Evolutionary conservation across 306 rosid genomes (phyloP).

Genomic region (Dryas drummondii): DNA sequence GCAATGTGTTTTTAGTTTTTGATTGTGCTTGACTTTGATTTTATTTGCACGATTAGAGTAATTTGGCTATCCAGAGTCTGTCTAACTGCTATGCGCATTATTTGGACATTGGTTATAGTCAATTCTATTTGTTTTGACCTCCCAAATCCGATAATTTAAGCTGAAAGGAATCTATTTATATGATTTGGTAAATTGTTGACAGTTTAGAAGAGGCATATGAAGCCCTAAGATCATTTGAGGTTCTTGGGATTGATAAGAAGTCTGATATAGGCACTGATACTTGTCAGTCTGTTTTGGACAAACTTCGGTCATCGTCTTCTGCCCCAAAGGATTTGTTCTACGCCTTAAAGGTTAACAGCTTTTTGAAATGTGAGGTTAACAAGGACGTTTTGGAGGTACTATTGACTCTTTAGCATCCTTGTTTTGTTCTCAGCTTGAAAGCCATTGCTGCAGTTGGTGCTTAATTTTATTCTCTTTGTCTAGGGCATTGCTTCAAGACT

Average conservation of each 20-base stretch:
- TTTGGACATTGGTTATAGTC: not conserved
- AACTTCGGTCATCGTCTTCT: slow-evolving; percentile 52
- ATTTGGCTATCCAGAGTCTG: not conserved
- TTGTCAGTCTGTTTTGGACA: slow-evolving; percentile 63
- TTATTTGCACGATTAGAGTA: not conserved
- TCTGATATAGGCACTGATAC: slow-evolving; percentile 44
- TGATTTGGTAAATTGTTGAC: slow-evolving; percentile 27
- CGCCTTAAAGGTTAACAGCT: slow-evolving; percentile 66
- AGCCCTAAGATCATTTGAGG: slow-evolving; percentile 68
- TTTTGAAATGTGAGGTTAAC: slow-evolving; percentile 61
- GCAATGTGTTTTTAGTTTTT: not conserved
- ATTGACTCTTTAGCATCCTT: slow-evolving; percentile 12
- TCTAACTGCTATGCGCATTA: not conserved
- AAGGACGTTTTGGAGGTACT: slow-evolving; percentile 62
- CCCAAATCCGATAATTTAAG: not conserved
- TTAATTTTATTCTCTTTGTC: slow-evolving; percentile 28
- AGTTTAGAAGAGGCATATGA: slow-evolving; percentile 85
- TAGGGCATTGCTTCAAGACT: slow-evolving; percentile 64
- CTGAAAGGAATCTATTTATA: slow-evolving; percentile 14
- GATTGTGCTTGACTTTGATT: slow-evolving; percentile 8
- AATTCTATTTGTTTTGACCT: not conserved
- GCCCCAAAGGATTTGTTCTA: slow-evolving; percentile 63
- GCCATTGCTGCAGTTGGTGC: slow-evolving; percentile 22
- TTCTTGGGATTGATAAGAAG: slow-evolving; percentile 64
- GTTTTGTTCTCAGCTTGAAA: slow-evolving; percentile 22